phyloP scores from a whole-genome alignment of 768 basidiomycete genomes.

The Termitomyces sp. region DNA sequence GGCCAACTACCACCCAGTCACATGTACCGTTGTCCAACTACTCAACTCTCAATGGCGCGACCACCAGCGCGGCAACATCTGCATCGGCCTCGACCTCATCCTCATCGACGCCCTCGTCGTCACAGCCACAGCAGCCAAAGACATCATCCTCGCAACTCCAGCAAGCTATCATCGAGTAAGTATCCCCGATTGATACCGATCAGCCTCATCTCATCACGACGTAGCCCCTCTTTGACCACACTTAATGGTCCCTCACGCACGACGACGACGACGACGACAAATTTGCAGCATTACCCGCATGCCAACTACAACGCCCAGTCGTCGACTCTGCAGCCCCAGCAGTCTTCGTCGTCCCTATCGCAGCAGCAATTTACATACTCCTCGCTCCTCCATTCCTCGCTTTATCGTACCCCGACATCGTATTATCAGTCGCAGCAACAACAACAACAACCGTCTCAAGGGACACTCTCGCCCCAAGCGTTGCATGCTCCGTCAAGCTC shows the following conservation, averaged over 20 bases:
- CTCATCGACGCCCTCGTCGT: slow-evolving; percentile 16
- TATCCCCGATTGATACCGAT: slow-evolving; percentile 14
- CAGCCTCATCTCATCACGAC: slow-evolving; percentile 6
- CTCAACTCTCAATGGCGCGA: slow-evolving; percentile 77
- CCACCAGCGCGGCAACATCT: slow-evolving; percentile 33
- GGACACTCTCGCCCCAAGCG: slow-evolving; percentile 66
- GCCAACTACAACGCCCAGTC: slow-evolving; percentile 33
- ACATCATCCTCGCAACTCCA: slow-evolving; percentile 22
- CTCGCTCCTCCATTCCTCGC: slow-evolving; percentile 32
- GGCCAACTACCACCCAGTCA: slow-evolving; percentile 30
- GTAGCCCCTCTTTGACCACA: slow-evolving; percentile 56
- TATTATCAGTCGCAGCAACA: slow-evolving; percentile 28
- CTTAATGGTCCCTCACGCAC: slow-evolving; percentile 35
- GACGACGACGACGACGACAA: slow-evolving; percentile 12
- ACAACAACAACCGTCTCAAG: slow-evolving; percentile 36
- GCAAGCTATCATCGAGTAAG: slow-evolving; percentile 64
- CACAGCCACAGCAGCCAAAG: slow-evolving; percentile 16
- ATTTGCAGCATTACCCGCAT: slow-evolving; percentile 37
- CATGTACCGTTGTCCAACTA: slow-evolving; percentile 64
- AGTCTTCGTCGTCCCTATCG: slow-evolving; percentile 33
- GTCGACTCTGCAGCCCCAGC: slow-evolving; percentile 21
- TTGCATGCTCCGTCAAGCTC: slow-evolving; percentile 54
- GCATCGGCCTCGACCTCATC: slow-evolving; percentile 12
- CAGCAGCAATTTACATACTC: slow-evolving; percentile 34
- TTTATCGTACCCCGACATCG: slow-evolving; percentile 16